Evolutionary conservation across 1,284 basidiomycete species (phyloP), one percentile per base, ranked within the genome.

Genomic region (Trametes polyzona): DNA sequence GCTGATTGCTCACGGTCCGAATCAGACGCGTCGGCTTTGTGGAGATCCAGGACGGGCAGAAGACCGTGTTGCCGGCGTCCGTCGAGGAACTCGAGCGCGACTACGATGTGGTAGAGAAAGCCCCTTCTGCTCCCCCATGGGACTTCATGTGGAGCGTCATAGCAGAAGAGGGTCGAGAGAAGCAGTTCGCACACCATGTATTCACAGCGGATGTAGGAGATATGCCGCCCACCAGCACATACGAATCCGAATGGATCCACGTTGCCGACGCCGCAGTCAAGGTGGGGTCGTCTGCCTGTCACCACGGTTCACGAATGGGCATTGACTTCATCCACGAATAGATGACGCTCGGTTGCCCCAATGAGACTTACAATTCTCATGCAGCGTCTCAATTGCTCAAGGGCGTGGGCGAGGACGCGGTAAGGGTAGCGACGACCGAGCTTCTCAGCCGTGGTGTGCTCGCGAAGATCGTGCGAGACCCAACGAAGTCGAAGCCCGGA

Each of bases 301-400:
- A n/a, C 10, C 12, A n/a, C 23, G 21, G 21, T 21, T 12, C 30
- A 10, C 23, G 35, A 19, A 24, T 4, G 30, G 19, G 16, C 27
- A 23, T 14, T 57, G 21, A 41, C 37, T 17, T 32, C 16, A 17
- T 17, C 17, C 3, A 14, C 16, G 12, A 27, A 40, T 52, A 93
- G 93, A 90, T 95, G 87, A 81, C 84, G 4, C 78, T 94, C 39
- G 84, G 88, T 2, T 88, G 87, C 0, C 85, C 90, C 0, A 76
- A 78, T 55, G 87, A 87, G 48, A 73, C 72, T 5, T 95, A 94
- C 68, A 77, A 87, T 55, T 70, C 82, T 2, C 80, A 83, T 9
- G 68, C 67, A 12, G 93, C 84, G 1, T 76, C 83, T 0, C 63
- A 69, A 0, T 67, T 94, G 32, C 75, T 95, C 11, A 76, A 77